Base-by-base conservation (phyloP, 2,329 filamentous ascomycete species). In the Pseudocercospora musae region DNA sequence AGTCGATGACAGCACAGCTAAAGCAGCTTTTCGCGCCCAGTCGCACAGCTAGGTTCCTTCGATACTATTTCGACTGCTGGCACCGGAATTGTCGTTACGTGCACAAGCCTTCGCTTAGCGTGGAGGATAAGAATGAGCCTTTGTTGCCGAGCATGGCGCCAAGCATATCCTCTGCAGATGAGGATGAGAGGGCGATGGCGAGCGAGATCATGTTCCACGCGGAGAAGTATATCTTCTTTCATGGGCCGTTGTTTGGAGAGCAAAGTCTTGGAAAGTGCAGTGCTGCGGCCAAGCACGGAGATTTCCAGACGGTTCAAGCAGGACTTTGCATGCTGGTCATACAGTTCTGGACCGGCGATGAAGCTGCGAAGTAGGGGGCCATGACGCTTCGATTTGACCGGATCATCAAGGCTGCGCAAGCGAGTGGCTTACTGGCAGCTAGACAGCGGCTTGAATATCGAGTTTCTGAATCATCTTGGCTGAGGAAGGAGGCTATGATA, bases 401-500 rank as follows among this genome's bases (percentile, higher is more conserved):
- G 49, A 20, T 40, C 25, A 54, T 58, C 33, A 46, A 62, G 50
- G 60, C 48, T 11, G 53, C 46, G 10, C 53, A 55, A 4, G n/a
- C 40, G 10, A 56, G 52, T 10, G 57, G 55, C 13, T 40, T 62
- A 9, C 40, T 64, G 7, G 56, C 23, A 11, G 46, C 44, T 7
- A 53, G 42, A 10, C 64, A 66, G 20, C 42, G 54, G 27, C 56
- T 60, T 13, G 64, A 64, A 8, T 62, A 66, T 21, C 40, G 64
- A 25, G 25, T 50, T 3, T 59, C 54, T 31, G 56, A 66, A 27
- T 25, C 42, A 4, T 48, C 56, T 49, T 66, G 64, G 64, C 37
- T 64, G 9, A 37, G 25, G 13, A 62, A 54, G 52, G 64, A 66
- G 40, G 31, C 50, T n/a, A 44, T 56, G 29, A 62, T 64, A 13